Percentiles rank a stretch among this genome's conserved stretches.
These are phyloP conservation scores for Candida nonsorbophila DNA, from an alignment of 805 yeast genomes.

Conservation along the genomic window DNA sequence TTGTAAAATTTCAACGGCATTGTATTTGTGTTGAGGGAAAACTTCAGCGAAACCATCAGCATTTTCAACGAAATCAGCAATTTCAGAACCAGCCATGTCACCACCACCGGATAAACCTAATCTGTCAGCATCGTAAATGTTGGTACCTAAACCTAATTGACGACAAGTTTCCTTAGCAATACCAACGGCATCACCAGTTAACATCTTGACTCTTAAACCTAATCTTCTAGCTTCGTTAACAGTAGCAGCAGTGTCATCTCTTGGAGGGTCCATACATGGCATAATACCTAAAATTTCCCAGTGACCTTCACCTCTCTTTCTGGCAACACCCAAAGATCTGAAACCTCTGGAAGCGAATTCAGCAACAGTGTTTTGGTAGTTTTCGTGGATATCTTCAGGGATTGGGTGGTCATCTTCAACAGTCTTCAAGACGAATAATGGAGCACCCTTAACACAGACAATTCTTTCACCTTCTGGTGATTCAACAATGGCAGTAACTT, in stretches of 20 bases:
- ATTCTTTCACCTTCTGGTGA: conserved; percentile 95
- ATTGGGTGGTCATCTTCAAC: conserved; percentile 96
- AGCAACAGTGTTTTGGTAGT: conserved; percentile 95
- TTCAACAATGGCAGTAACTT: conserved; percentile 91
- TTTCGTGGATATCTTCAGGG: conserved; percentile 89
- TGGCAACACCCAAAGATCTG: conserved; percentile 97
- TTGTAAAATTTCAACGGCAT: conserved; percentile 92
- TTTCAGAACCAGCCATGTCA: conserved; percentile 95
- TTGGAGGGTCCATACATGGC: conserved; percentile 99
- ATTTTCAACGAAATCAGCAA: conserved; percentile 95
- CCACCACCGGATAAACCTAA: conserved; percentile 92
- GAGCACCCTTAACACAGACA: conserved; percentile 97
- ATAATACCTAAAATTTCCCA: conserved; percentile 97
- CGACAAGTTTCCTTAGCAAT: conserved; percentile 98
- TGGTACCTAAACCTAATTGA: conserved; percentile 94
- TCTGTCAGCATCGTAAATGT: conserved; percentile 95
- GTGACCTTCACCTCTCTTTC: conserved; percentile 97
- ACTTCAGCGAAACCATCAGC: conserved; percentile 99
- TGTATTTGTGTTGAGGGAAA: conserved; percentile 97
- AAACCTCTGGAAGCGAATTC: conserved; percentile 98
- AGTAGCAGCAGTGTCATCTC: conserved; percentile 96
- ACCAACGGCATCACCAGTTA: conserved; percentile 99
- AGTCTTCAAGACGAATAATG: conserved; percentile 92
- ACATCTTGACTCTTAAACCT: conserved; percentile 95
- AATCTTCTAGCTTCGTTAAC: conserved; percentile 84